These are phyloP conservation scores for Fraxinus pennsylvanica DNA, from an alignment of 257 asterid species.

Conservation along the genomic window DNA sequence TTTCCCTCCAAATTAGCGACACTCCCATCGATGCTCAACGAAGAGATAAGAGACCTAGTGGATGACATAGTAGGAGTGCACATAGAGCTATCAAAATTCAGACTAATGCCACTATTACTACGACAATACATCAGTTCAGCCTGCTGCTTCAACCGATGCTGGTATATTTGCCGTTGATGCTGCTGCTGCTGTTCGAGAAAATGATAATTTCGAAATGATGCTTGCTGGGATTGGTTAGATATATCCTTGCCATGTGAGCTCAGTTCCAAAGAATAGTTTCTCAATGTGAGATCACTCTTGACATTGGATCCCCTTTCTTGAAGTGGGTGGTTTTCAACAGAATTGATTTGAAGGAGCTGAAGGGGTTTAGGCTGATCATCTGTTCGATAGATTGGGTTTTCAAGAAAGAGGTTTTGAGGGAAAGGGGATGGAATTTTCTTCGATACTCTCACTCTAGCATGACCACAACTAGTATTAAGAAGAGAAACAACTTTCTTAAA, in stretches of 20 bases:
- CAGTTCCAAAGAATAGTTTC: conserved; percentile 54
- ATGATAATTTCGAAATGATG: conserved; percentile 28
- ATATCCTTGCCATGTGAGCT: conserved; percentile 50
- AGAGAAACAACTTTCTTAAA: conserved; percentile 76
- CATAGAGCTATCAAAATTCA: conserved; percentile 75
- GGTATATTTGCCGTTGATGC: conserved; percentile 40
- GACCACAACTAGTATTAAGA: conserved; percentile 66
- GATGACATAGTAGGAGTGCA: conserved; percentile 91
- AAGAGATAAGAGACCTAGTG: conserved; percentile 73
- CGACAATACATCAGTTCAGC: conserved; percentile 54
- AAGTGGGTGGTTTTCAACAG: conserved; percentile 26
- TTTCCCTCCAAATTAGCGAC: conserved; percentile 67
- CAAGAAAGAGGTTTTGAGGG: conserved; percentile 63
- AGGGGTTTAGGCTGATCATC: conserved; percentile 52
- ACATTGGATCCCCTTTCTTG: conserved; percentile 43
- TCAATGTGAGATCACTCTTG: conserved; percentile 49
- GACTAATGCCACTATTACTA: conserved; percentile 73
- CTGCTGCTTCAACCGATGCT: conserved; percentile 62
- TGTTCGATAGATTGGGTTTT: conserved; percentile 38
- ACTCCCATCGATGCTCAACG: conserved; percentile 82
- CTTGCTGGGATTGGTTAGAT: conserved; percentile 43
- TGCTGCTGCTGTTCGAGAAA: neutral
- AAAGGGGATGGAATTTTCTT: conserved; percentile 44
- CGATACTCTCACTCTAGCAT: conserved; percentile 73
- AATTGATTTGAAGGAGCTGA: conserved; percentile 32